Base-by-base conservation (phyloP, 805 yeast genomes). In the Brettanomyces nanus region DNA sequence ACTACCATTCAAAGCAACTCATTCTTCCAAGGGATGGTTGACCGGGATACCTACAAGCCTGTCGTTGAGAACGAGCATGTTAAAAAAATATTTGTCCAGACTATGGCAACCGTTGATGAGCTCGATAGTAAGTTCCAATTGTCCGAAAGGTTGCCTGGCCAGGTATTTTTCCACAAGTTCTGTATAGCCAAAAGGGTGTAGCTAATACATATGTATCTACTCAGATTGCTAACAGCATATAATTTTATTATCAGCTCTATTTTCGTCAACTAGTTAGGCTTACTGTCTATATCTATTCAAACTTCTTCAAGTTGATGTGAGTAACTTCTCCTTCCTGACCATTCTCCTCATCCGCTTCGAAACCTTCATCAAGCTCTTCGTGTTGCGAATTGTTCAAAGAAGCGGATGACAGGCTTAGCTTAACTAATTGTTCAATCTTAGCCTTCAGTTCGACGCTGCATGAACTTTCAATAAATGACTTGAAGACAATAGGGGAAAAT, bases 281-380 rank as follows among this genome's bases (percentile, higher is more conserved):
- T n/a, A n/a, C n/a, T n/a, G n/a, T n/a, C n/a, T n/a, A n/a, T n/a
- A 18, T 13, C 39, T 36, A 58, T 7, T 52, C 70, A 51, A 77
- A 77, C 1, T 69, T 61, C 49, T 73, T 76, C 36, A 77, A 55
- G 46, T 72, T 63, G 41, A 77, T 77, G 38, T 69, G 75, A 1
- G 54, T 48, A 33, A 48, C 45, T 13, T 40, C 39, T 37, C 37
- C 39, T 18, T 37, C 45, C 10, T 23, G 10, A 7, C 11, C 10
- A 23, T 9, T 6, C 17, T 10, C 9, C 17, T 28, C 17, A 10
- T n/a, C 30, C 7, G 30, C 6, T 6, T 13, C 30, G n/a, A 10
- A 10, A 28, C 15, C 17, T n/a, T 28, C 30, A n/a, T n/a, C n/a
- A n/a, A n/a, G n/a, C n/a, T n/a, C n/a, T n/a, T n/a, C n/a, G n/a